Base-by-base conservation (phyloP, 1,139 yeast genomes). In the Trichomonascaceae sp. region DNA sequence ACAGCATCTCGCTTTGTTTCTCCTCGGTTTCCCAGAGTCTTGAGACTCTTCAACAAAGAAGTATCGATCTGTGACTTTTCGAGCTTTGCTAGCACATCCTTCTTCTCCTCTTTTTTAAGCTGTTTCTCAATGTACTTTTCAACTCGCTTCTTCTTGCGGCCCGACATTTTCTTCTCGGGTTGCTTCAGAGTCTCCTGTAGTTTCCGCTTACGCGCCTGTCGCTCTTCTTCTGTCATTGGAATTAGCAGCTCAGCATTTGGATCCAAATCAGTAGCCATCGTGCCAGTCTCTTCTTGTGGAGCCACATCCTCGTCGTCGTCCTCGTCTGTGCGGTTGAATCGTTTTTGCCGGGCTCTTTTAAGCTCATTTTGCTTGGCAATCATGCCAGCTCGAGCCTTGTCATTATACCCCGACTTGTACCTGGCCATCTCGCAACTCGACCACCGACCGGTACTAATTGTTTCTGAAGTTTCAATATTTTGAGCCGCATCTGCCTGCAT, bases 31-130 rank as follows among this genome's bases (percentile, higher is more conserved):
- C 96, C 96, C 33, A 87, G 64, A 2, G 71, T 67, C 52, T 81
- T 82, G 26, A 92, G 70, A 27, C 89, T 77, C 15, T 74, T 74
- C 44, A 82, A 60, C 13, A 71, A 48, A 0, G 74, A 59, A 0
- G 93, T 74, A 48, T 87, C 94, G 29, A 87, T 68, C 22, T 45
- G 46, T 11, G 59, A 47, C 42, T 76, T 73, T 1, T 93, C 75
- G 30, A 89, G 65, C 52, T 85, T 87, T 39, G 76, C 76, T 30
- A 89, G 62, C 37, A 89, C 62, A 3, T 69, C 69, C 46, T 79
- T 81, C 58, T 81, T 82, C 58, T 89, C 97, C 53, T 87, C 94
- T 52, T 93, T 69, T 46, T 80, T 79, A 43, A 89, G 56, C 56
- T 89, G 97, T 57, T 80, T 93, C 41, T 85, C 64, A 33, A 64